A percentile compares a stretch with the other conserved stretches of the same genome.
phyloP scores from a whole-genome alignment of 23 red algal genomes.

The Agarophyton chilense region DNA sequence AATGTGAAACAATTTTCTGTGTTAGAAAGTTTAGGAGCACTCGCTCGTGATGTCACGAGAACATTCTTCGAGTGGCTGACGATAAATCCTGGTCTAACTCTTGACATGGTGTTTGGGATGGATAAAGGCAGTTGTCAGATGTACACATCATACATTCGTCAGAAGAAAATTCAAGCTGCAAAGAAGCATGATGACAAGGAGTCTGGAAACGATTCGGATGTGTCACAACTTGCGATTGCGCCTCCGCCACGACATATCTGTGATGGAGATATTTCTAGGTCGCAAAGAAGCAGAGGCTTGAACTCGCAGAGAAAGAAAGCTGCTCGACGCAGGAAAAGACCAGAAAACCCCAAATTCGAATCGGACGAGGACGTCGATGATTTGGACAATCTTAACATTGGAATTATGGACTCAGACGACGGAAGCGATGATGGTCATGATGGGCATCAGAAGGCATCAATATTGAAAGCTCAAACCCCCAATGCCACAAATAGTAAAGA shows the following conservation, averaged over 20 bases:
- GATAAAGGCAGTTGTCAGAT: constrained; percentile 44
- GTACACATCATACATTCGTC: constrained; percentile 27
- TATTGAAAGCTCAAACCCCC: too few species aligned
- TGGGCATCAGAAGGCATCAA: too few species aligned
- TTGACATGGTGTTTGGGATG: constrained; percentile 57
- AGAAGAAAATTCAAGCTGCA: neutral
- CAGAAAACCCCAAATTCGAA: neutral
- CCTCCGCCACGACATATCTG: neutral
- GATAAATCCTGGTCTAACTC: constrained; percentile 34
- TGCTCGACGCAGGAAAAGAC: neutral
- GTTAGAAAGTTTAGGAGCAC: neutral
- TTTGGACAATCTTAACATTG: constrained; percentile 49
- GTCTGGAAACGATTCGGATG: constrained; percentile 52
- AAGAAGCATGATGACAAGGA: neutral
- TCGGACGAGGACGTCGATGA: constrained; percentile 63
- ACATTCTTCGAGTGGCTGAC: constrained; percentile 53
- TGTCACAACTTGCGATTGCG: constrained; percentile 11
- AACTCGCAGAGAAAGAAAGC: neutral
- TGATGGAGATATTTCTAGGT: neutral
- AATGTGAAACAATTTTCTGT: constrained; percentile 20
- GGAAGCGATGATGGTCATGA: neutral
- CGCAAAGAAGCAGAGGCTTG: neutral
- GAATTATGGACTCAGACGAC: neutral
- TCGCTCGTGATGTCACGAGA: constrained; percentile 40
- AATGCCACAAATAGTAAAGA: too few species aligned